Base-by-base conservation (phyloP, 306 rosid species). In the Inga oerstediana region DNA sequence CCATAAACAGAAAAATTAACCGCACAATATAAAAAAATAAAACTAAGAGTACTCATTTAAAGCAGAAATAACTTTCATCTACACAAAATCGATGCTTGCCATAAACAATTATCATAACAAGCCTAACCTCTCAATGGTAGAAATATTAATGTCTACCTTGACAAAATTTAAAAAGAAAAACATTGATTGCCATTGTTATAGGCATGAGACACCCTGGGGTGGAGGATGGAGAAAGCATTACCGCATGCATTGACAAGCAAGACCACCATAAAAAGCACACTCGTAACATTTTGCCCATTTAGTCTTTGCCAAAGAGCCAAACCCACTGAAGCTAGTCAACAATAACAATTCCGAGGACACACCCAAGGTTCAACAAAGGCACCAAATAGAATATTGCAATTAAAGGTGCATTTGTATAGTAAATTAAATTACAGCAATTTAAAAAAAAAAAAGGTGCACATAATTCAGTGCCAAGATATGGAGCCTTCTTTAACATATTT, bases 31-130 rank as follows among this genome's bases (percentile, higher is more conserved):
- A 27, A 35, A 56, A 11, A 79, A 70, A 51, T 35, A 75, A 69
- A 74, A 78, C 77, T 43, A 34, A 11, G 44, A 16, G 20, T 79
- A 39, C 24, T 59, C 74, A 69, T 48, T 45, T 48, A 22, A 78
- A 78, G 76, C 49, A 66, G 74, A 76, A 73, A 85, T 34, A 66
- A 79, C 78, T 35, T 78, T 30, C 79, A 48, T 49, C 74, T 59
- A 84, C 70, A 9, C 41, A 77, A 58, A 80, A 37, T 72, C 43
- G 46, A 46, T 13, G 19, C 61, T 77, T 71, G 9, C 44, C 27
- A 79, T 43, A 44, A 80, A 75, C 32, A 76, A 69, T 62, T 39
- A 65, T 45, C 74, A 76, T 71, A 69, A 71, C 52, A 10, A 85
- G 54, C 27, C 27, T n/a, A 62, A 44, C 62, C 15, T 44, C 58